These are phyloP conservation scores for Taxillus chinensis DNA, from an alignment of 164 flowering plant genomes.

Conservation along the genomic window DNA sequence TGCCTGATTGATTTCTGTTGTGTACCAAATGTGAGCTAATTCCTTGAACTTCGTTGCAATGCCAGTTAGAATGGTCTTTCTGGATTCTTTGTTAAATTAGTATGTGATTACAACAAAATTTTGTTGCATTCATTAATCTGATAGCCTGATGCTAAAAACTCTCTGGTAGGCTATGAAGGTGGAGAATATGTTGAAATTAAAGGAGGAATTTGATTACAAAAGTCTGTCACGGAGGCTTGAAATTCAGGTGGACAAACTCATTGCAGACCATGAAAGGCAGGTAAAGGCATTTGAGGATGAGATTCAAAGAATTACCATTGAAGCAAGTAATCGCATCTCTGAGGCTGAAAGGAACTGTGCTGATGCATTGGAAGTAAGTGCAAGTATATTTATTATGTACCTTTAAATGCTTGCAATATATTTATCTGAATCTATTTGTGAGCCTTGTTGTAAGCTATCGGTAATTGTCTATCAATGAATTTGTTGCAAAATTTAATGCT, in stretches of 20 bases:
- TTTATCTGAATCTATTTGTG: not conserved
- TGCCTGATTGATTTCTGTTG: no score
- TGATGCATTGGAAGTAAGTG: constrained; percentile 67
- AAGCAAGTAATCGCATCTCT: constrained; percentile 47
- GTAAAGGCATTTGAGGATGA: constrained; percentile 73
- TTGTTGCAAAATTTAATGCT: not conserved
- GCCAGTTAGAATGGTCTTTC: no score
- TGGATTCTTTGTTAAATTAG: not conserved
- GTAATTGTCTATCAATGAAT: not conserved
- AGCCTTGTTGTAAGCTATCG: not conserved
- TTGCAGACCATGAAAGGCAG: constrained; percentile 81
- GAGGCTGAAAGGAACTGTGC: constrained; percentile 63
- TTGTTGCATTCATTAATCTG: not conserved
- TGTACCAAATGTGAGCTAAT: no score
- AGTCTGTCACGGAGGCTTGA: constrained; percentile 82
- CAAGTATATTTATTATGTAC: not conserved
- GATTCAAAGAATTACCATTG: constrained; percentile 44
- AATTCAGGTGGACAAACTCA: constrained; percentile 70
- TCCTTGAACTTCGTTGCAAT: no score
- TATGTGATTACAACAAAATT: not conserved
- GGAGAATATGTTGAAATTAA: constrained; percentile 90
- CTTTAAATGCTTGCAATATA: not conserved
- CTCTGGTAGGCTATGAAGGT: constrained; percentile 88
- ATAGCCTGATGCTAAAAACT: constrained; percentile 2
- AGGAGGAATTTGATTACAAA: constrained; percentile 97